Evolutionary conservation across 208 protist genomes (phyloP), one percentile per base, ranked within the genome.

Genomic region (Polymyxa betae): DNA sequence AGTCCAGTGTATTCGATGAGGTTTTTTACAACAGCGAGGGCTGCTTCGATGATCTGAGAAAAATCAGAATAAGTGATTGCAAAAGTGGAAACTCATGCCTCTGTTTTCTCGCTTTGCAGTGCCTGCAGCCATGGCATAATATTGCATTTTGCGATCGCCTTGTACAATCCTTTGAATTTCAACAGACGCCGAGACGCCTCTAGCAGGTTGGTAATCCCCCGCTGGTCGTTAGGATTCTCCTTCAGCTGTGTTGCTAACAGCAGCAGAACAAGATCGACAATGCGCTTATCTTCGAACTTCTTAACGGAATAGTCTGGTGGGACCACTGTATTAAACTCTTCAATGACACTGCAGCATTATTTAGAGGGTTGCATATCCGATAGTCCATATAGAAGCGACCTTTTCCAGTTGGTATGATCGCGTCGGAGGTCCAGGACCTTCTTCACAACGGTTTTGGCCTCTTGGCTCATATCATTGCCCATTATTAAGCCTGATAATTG

Each of bases 161-260:
- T 82, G n/a, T 82, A 82, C 5, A 82, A n/a, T 43, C 72, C 72
- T 43, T 82, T 82, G n/a, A 82, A 82, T 35, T 35, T 82, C 72
- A 82, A 43, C n/a, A 82, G n/a, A 20, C 72, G 72, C 5, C 72
- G 72, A 43, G 72, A 82, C 5, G 72, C 72, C 72, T 82, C 72
- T n/a, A 82, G 72, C 5, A 82, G 72, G 72, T 82, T 82, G 16
- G 72, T 82, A 35, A 82, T 82, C 16, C 72, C 72, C 16, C 72
- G 72, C 35, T 35, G 35, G n/a, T 82, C 72, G n/a, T 43, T 43
- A 35, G n/a, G 72, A 35, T 35, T 43, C 5, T 82, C 72, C n/a
- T 82, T 82, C n/a, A 82, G n/a, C 72, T 82, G 72, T 43, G 72
- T 82, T n/a, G n/a, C 35, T n/a, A 82, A n/a, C 16, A 82, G 72